These are phyloP conservation scores for Claviceps humidiphila DNA, from an alignment of 2,329 filamentous ascomycete genomes.

Conservation along the genomic window DNA sequence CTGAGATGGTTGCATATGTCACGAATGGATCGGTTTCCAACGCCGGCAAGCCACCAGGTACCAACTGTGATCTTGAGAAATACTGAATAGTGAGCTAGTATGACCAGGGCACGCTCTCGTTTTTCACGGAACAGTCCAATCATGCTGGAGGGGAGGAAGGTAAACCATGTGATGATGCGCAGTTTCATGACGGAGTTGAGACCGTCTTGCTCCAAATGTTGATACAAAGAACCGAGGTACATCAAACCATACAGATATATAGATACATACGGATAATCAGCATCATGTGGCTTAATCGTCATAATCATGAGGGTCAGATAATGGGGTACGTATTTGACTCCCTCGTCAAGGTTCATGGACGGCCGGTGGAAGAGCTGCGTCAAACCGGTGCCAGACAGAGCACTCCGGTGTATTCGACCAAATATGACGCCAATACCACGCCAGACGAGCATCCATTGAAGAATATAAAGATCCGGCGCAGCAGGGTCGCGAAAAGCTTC, in stretches of 20 bases:
- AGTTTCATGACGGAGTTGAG: conserved; percentile 31
- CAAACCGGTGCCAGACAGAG: conserved; percentile 28
- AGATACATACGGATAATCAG: conserved; percentile 24
- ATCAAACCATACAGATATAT: conserved; percentile 34
- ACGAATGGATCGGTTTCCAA: conserved; percentile 31
- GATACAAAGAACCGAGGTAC: conserved; percentile 38
- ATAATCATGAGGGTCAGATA: conserved; percentile 36
- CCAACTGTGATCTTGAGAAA: conserved; percentile 31
- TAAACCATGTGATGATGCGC: conserved; percentile 40
- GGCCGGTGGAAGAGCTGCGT: conserved; percentile 36
- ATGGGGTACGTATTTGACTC: conserved; percentile 29
- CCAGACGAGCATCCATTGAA: conserved; percentile 45
- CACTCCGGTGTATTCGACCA: conserved; percentile 16
- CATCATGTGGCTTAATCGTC: conserved; percentile 28
- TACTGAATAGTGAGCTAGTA: conserved; percentile 38
- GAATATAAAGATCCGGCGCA: conserved; percentile 31
- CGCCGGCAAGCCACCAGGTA: conserved; percentile 38
- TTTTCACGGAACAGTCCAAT: conserved; percentile 28
- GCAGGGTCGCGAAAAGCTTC: conserved; percentile 36
- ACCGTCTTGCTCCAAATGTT: conserved; percentile 28
- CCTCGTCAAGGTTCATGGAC: conserved; percentile 29
- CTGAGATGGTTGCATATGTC: conserved; percentile 29
- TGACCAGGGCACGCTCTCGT: conserved; percentile 34
- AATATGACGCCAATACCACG: conserved; percentile 37
- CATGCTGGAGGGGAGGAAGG: conserved; percentile 32